A percentile compares a stretch with the other conserved stretches of the same genome.
phyloP scores from a whole-genome alignment of 2,329 filamentous ascomycete genomes.

The Hysterium pulicare region DNA sequence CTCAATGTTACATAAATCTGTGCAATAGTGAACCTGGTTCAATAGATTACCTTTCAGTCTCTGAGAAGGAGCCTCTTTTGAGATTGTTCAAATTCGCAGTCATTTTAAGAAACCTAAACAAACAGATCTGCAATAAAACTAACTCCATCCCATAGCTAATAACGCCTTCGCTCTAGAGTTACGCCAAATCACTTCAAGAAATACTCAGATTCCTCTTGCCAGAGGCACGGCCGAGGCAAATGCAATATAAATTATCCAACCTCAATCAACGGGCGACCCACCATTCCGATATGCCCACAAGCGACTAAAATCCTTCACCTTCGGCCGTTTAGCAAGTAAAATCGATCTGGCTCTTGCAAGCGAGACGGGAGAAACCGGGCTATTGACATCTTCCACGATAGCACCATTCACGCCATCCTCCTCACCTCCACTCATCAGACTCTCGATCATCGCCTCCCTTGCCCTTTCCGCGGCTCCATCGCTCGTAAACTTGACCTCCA shows the following conservation, averaged over 20 bases:
- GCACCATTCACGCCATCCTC: conserved; percentile 5
- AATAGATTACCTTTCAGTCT: conserved; percentile 25
- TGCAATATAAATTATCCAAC: too few relatives aligned
- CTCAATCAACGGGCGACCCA: conserved; percentile 7
- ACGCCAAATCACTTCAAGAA: too few relatives aligned
- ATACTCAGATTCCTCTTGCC: too few relatives aligned
- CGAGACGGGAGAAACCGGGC: conserved; percentile 8
- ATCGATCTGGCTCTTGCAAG: conserved; percentile 3
- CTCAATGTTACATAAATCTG: conserved; percentile 40
- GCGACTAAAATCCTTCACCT: conserved; percentile 17
- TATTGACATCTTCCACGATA: conserved; percentile 12
- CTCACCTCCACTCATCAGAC: conserved; percentile 4
- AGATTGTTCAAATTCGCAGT: background rate
- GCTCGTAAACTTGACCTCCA: conserved; percentile 27
- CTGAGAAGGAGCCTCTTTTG: conserved; percentile 1
- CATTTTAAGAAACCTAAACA: too few relatives aligned
- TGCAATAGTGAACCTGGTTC: conserved; percentile 38
- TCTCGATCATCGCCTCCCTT: conserved; percentile 5
- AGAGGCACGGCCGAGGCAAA: too few relatives aligned
- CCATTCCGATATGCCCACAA: conserved; percentile 20
- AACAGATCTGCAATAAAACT: too few relatives aligned
- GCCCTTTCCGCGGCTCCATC: conserved; percentile 5
- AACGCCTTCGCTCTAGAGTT: too few relatives aligned
- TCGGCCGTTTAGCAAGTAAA: conserved; percentile 5
- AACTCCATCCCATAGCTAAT: too few relatives aligned